Percentiles rank a stretch among this genome's conserved stretches.
Conservation (phyloP, 169 alveolate genomes). For the Miamiensis avidus region DNA sequence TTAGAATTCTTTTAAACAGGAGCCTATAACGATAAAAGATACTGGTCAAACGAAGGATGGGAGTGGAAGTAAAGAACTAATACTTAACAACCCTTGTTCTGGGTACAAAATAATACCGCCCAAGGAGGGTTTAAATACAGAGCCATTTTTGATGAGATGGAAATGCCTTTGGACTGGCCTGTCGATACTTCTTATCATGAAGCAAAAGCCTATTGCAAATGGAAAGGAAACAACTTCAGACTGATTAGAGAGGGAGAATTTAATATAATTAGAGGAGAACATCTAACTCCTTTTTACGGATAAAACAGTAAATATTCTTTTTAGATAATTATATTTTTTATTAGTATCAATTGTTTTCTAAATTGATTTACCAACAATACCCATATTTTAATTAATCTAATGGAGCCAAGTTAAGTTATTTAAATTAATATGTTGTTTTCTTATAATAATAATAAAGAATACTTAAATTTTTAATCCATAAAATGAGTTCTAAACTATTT, state of each 20-base stretch:
- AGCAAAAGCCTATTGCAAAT: not conserved
- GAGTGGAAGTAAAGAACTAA: not conserved
- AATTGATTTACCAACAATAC: no score
- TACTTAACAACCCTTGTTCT: not conserved
- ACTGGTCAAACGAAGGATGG: not conserved
- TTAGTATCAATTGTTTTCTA: no score
- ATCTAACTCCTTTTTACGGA: not conserved
- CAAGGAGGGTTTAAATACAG: not conserved
- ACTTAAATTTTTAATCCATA: no score
- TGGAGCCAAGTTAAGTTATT: no score
- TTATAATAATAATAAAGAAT: no score
- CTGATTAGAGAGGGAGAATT: not conserved
- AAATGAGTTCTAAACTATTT: no score
- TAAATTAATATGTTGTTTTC: no score
- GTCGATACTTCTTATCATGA: not conserved
- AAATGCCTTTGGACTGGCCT: not conserved
- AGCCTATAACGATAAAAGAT: not conserved
- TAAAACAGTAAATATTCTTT: not conserved
- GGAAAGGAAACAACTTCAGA: not conserved
- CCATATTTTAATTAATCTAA: no score
- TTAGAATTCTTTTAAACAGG: not conserved
- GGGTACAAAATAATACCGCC: not conserved
- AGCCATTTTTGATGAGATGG: not conserved
- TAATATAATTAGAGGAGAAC: not conserved
- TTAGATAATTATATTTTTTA: no score